Evolutionary conservation across 2,329 filamentous ascomycete species (phyloP).

Genomic region (Berkeleyomyces rouxiae): DNA sequence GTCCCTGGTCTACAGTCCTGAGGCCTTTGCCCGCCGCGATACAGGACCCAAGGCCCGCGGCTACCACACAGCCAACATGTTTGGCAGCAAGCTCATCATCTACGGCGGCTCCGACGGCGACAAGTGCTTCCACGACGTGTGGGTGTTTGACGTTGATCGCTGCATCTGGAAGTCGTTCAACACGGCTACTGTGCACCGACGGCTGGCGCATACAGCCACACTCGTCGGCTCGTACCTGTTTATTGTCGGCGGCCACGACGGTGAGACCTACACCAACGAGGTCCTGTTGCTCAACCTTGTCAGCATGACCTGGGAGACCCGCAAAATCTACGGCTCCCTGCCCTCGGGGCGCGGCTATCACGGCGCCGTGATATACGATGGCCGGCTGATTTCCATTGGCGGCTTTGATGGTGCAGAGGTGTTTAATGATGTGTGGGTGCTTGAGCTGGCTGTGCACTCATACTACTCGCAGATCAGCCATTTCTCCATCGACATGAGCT

Average conservation of each 20-base stretch:
- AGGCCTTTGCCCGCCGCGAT: constrained; percentile 19
- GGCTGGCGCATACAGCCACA: constrained; percentile 51
- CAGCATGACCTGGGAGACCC: constrained; percentile 57
- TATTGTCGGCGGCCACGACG: constrained; percentile 53
- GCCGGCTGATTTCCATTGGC: constrained; percentile 45
- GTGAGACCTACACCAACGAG: constrained; percentile 52
- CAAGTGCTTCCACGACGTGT: constrained; percentile 57
- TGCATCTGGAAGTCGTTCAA: constrained; percentile 41
- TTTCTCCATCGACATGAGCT: constrained; percentile 46
- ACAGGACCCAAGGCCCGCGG: constrained; percentile 42
- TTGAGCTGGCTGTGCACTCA: constrained; percentile 52
- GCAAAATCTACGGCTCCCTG: constrained; percentile 45
- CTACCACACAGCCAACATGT: constrained; percentile 59
- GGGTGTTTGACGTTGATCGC: constrained; percentile 53
- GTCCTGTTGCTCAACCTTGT: constrained; percentile 52
- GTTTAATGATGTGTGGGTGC: constrained; percentile 49
- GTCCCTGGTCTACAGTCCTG: constrained; percentile 42
- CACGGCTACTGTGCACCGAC: constrained; percentile 44
- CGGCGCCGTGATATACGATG: constrained; percentile 48
- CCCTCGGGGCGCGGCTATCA: constrained; percentile 51
- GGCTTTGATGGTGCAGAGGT: constrained; percentile 53
- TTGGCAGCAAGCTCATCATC: constrained; percentile 54
- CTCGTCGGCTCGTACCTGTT: constrained; percentile 56
- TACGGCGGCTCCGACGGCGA: constrained; percentile 54
- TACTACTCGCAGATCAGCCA: constrained; percentile 62